These are phyloP conservation scores for Fusarium sp. DNA, from an alignment of 2,329 filamentous ascomycete genomes.

Conservation along the genomic window DNA sequence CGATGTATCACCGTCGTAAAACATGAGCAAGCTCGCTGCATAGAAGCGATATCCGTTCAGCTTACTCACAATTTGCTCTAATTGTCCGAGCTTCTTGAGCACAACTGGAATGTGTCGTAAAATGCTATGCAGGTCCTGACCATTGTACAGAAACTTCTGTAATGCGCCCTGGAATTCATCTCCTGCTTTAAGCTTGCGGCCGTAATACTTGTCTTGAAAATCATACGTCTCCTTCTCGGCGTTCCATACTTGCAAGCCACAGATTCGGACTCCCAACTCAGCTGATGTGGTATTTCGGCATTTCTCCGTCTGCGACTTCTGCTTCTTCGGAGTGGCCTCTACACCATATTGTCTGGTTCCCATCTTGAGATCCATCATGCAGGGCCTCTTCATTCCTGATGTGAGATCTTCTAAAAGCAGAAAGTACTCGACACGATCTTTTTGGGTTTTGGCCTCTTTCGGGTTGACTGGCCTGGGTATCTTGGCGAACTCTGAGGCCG, in stretches of 20 bases:
- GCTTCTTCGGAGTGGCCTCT: constrained; percentile 91
- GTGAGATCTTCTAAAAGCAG: constrained; percentile 94
- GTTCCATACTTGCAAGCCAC: constrained; percentile 97
- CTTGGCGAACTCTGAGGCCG: constrained; percentile 48
- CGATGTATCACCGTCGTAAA: constrained; percentile 88
- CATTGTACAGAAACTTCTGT: constrained; percentile 91
- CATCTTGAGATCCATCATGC: constrained; percentile 99
- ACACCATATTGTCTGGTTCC: constrained; percentile 96
- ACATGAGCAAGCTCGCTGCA: constrained; percentile 91
- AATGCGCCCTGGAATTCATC: constrained; percentile 89
- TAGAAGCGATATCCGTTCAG: constrained; percentile 93
- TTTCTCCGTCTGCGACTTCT: constrained; percentile 91
- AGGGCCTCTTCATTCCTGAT: constrained; percentile 94
- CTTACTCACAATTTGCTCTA: constrained; percentile 85
- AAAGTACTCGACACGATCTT: constrained; percentile 87
- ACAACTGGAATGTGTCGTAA: constrained; percentile 89
- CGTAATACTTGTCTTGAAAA: constrained; percentile 99
- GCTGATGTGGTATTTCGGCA: constrained; percentile 92
- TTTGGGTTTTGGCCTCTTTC: constrained; percentile 77
- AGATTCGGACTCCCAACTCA: constrained; percentile 91
- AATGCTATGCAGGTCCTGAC: constrained; percentile 82
- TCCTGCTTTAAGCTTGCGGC: constrained; percentile 87
- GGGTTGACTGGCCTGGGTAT: constrained; percentile 76
- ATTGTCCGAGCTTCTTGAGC: constrained; percentile 81
- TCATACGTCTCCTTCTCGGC: constrained; percentile 83